These are phyloP conservation scores for Blastocystis sp. DNA, from an alignment of 352 stramenopile species.

Conservation along the genomic window DNA sequence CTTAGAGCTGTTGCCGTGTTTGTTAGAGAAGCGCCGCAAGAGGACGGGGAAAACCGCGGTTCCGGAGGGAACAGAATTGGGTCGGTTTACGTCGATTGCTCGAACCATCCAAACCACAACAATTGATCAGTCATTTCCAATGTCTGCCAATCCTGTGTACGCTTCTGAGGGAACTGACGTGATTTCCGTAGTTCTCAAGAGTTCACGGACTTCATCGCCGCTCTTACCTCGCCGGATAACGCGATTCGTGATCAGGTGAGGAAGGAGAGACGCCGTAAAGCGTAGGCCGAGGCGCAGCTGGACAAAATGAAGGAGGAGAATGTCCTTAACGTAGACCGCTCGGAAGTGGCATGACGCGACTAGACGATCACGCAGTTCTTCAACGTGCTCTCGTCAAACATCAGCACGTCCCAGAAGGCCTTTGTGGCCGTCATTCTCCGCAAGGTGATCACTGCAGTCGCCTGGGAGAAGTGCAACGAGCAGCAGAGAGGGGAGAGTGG, in stretches of 20 bases:
- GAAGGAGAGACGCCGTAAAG: background rate
- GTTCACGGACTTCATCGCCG: conserved; percentile 31
- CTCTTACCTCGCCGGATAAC: conserved; percentile 36
- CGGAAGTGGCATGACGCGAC: background rate
- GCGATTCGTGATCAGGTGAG: conserved; percentile 19
- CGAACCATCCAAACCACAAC: background rate
- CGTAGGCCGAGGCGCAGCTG: conserved; percentile 45
- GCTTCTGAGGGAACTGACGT: background rate
- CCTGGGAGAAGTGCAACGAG: conserved; percentile 18
- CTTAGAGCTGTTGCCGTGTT: background rate
- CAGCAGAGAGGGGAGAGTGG: conserved; percentile 9
- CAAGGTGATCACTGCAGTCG: conserved; percentile 16
- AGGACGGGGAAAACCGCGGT: background rate
- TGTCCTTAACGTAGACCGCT: conserved; percentile 18
- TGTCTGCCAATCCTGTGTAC: conserved; percentile 40
- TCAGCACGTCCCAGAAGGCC: conserved; percentile 9
- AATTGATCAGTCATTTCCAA: background rate
- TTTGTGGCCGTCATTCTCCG: conserved; percentile 56
- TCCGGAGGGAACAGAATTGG: background rate
- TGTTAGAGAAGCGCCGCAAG: background rate
- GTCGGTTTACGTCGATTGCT: background rate
- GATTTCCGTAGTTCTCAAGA: conserved; percentile 34
- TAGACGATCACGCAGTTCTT: conserved; percentile 57
- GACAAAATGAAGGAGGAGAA: conserved; percentile 32
- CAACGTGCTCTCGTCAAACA: background rate